These are phyloP conservation scores for Candida ovalis DNA, from an alignment of 805 yeast species.

Conservation along the genomic window DNA sequence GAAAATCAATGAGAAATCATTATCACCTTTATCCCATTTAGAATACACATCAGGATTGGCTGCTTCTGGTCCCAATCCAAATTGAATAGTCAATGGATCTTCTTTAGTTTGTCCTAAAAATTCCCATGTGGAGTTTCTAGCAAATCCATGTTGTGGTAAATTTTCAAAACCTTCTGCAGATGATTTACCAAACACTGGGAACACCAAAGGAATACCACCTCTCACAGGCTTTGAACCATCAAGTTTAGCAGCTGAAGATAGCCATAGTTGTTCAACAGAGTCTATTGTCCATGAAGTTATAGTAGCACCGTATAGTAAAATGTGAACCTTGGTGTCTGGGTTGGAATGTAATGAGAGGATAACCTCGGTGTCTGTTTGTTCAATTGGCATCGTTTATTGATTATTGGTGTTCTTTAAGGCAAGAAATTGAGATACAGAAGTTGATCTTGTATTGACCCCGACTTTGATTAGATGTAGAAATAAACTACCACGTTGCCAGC, in stretches of 20 bases:
- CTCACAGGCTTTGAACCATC: slow-evolving; percentile 94
- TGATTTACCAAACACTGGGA: slow-evolving; percentile 86
- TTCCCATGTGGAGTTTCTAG: slow-evolving; percentile 89
- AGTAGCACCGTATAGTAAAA: slow-evolving; percentile 86
- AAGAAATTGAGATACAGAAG: not conserved
- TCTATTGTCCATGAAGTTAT: slow-evolving; percentile 74
- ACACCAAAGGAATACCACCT: slow-evolving; percentile 96
- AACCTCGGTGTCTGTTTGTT: slow-evolving; percentile 62
- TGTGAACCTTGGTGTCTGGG: slow-evolving; percentile 52
- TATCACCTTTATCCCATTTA: slow-evolving; percentile 50
- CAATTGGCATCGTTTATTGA: slow-evolving; percentile 48
- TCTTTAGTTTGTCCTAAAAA: slow-evolving; percentile 79
- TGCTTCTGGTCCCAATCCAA: slow-evolving; percentile 84
- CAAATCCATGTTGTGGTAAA: slow-evolving; percentile 96
- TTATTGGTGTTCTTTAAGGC: not conserved
- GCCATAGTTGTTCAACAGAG: slow-evolving; percentile 82
- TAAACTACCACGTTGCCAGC: not conserved
- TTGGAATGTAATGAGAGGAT: slow-evolving; percentile 52
- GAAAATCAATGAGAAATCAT: slow-evolving; percentile 75
- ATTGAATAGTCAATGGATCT: slow-evolving; percentile 76
- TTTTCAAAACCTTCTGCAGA: slow-evolving; percentile 54
- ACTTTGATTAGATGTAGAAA: too few relatives aligned
- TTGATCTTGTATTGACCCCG: too few relatives aligned
- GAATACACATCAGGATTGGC: slow-evolving; percentile 57
- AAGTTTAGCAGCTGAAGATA: slow-evolving; percentile 68